Evolutionary conservation across 306 rosid species (phyloP), one percentile per base, ranked within the genome.

Genomic region (Medicago arabica): DNA sequence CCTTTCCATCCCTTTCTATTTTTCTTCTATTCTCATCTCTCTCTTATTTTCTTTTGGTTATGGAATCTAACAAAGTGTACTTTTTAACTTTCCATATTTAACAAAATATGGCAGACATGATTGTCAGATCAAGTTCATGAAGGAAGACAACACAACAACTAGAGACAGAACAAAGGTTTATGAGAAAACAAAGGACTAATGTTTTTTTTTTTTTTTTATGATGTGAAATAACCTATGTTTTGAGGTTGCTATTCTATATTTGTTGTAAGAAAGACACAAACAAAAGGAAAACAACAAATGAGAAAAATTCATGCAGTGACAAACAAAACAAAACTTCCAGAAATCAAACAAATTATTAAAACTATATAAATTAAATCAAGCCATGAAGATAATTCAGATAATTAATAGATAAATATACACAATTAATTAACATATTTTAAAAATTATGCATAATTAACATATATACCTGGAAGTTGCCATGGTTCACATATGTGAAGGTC

Each of bases 391-490:
- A 44, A 41, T 71, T 47, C 2, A 50, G 12, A 51, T 6, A 54
- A 10, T 16, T 17, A 19, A 41, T 65, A 11, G 2, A 19, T 4
- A 58, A 0, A 11, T 4, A 58, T 57, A 23, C 0, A 4, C 4
- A 58, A 23, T 4, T 58, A 58, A 23, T 4, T 58, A 58, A 11
- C 6, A 34, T 34, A 34, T 34, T 34, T 34, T 34, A 34, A 6
- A 34, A 34, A 34, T 34, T 34, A 34, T 34, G 6, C 7, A 34
- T 34, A 34, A 34, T 34, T 59, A 11, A 49, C 4, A 40, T 71
- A 46, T 5, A 23, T 88, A 95, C 99, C 97, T 1, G 99, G 99
- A 86, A 95, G 99, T 73, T 95, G 97, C 99, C 99, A 95, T 76
- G 99, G 99, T 82, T 95, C 99, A 46, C 97, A 92, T n/a, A 80